phyloP scores from a whole-genome alignment of 306 rosid species.

The Vigna trinervia region DNA sequence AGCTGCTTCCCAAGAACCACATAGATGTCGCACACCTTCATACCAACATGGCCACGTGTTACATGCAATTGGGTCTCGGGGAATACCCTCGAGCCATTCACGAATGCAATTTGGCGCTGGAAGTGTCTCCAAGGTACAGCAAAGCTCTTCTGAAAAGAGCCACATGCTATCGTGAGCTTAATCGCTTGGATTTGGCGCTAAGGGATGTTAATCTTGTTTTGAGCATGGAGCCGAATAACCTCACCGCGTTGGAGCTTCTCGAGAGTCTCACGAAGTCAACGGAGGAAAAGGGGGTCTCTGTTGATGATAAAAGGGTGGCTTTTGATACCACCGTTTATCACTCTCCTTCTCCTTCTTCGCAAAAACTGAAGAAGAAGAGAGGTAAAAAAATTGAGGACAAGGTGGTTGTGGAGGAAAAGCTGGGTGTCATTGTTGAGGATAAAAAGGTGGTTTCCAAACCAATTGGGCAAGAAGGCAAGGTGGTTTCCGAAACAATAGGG shows the following conservation, averaged over 20 bases:
- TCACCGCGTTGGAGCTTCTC: neutral
- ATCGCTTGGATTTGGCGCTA: constrained; percentile 16
- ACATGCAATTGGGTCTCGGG: constrained; percentile 25
- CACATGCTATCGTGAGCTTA: constrained; percentile 23
- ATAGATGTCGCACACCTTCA: constrained; percentile 30
- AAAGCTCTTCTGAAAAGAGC: constrained; percentile 23
- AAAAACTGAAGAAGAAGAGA: constrained; percentile 5
- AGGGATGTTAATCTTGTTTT: constrained; percentile 14
- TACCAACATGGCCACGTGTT: constrained; percentile 18
- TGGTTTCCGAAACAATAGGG: neutral
- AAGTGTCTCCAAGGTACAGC: neutral
- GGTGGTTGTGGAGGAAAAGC: neutral
- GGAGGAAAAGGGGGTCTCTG: constrained; percentile 1
- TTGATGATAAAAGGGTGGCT: neutral
- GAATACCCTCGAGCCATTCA: constrained; percentile 27
- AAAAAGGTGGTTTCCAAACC: neutral
- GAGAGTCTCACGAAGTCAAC: neutral
- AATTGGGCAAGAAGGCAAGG: no score
- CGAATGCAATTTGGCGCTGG: constrained; percentile 17
- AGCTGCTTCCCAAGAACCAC: constrained; percentile 17
- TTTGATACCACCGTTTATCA: neutral
- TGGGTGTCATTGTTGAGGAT: neutral
- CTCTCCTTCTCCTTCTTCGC: neutral
- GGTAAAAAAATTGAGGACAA: constrained; percentile 1
- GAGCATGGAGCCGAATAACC: constrained; percentile 4